Percentiles rank a stretch among this genome's conserved stretches.
These are phyloP conservation scores for Dothidotthia symphoricarpi DNA, from an alignment of 2,329 filamentous ascomycete species.

Conservation along the genomic window DNA sequence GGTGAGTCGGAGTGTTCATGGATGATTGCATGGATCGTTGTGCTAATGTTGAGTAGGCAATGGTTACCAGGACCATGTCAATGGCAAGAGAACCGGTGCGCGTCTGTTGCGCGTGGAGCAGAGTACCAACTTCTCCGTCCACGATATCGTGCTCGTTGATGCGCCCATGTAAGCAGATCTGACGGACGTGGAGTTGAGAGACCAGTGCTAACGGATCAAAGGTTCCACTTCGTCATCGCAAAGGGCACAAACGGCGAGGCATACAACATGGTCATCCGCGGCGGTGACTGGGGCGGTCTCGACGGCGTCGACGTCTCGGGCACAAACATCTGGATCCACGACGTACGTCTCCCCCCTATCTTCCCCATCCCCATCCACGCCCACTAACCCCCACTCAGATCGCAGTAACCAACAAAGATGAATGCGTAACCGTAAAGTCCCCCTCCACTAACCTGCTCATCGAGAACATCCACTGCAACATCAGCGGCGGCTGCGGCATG, in stretches of 20 bases:
- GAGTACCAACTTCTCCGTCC: constrained; percentile 49
- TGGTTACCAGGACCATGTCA: constrained; percentile 51
- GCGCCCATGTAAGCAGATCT: constrained; percentile 35
- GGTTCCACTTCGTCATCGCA: constrained; percentile 53
- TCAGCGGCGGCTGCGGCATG: constrained; percentile 59
- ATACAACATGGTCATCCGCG: constrained; percentile 57
- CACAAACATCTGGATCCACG: constrained; percentile 58
- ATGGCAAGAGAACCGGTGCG: constrained; percentile 44
- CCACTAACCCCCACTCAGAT: constrained; percentile 28
- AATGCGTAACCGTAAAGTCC: constrained; percentile 58
- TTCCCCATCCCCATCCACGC: background rate
- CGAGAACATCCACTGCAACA: constrained; percentile 62
- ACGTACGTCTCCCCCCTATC: constrained; percentile 32
- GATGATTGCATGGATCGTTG: background rate
- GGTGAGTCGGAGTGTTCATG: constrained; percentile 27
- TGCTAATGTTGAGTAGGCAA: constrained; percentile 30
- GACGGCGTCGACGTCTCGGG: constrained; percentile 59
- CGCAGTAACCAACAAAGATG: constrained; percentile 62
- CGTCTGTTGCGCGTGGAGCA: constrained; percentile 50
- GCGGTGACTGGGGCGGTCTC: constrained; percentile 53
- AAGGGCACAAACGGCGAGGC: constrained; percentile 54
- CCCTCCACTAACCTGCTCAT: constrained; percentile 54
- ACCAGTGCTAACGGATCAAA: no score
- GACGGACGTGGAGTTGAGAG: no score
- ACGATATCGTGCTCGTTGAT: constrained; percentile 52